phyloP scores from a whole-genome alignment of 1,139 yeast species.

The Pichia terricola region DNA sequence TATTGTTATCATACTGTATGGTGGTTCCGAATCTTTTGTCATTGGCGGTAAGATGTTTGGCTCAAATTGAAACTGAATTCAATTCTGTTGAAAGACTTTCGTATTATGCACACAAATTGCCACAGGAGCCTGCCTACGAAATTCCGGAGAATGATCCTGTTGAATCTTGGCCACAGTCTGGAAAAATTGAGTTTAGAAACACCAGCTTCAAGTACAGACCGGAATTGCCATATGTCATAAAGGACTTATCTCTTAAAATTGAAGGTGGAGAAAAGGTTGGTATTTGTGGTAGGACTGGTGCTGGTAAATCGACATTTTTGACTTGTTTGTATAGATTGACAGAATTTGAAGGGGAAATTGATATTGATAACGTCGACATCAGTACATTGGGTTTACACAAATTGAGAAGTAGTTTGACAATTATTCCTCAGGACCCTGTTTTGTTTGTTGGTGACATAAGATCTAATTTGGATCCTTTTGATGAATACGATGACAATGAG shows the following conservation, averaged over 20 bases:
- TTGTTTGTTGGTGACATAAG: conserved; percentile 54
- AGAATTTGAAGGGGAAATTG: conserved; percentile 44
- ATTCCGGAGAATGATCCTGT: conserved; percentile 40
- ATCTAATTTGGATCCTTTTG: conserved; percentile 53
- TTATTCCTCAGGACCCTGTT: conserved; percentile 40
- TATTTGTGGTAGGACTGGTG: conserved; percentile 37
- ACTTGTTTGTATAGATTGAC: conserved; percentile 30
- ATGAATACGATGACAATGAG: conserved; percentile 39
- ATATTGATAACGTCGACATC: conserved; percentile 31
- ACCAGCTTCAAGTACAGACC: conserved; percentile 65
- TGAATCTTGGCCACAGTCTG: conserved; percentile 49
- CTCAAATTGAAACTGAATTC: conserved; percentile 64
- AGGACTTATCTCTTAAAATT: conserved; percentile 36
- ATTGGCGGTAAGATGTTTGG: conserved; percentile 56
- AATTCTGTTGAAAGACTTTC: conserved; percentile 42
- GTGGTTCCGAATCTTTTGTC: conserved; percentile 53
- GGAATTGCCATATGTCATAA: conserved; percentile 65
- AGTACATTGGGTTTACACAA: conserved; percentile 27
- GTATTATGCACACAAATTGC: conserved; percentile 42
- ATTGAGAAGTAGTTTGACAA: conserved; percentile 30
- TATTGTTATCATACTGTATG: conserved; percentile 62
- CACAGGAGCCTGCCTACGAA: conserved; percentile 50
- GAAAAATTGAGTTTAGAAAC: conserved; percentile 46
- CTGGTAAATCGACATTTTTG: conserved; percentile 36
- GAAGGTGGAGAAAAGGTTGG: conserved; percentile 31